Conservation (phyloP, 345 rosid species). For the Eucalyptus cloeziana region DNA sequence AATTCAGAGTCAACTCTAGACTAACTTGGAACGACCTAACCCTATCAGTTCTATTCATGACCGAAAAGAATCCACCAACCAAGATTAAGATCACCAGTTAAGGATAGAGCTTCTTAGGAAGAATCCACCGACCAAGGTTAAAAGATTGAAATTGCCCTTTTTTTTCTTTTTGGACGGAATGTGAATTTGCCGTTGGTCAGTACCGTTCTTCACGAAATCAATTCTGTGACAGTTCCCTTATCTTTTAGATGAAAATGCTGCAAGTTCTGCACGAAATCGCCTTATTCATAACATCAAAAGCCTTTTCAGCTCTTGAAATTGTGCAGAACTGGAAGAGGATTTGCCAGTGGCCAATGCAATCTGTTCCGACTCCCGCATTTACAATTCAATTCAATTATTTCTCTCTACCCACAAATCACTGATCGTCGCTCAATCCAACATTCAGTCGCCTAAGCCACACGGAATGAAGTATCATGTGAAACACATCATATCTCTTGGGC, state of each 20-base stretch:
- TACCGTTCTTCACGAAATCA: background rate
- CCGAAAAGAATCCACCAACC: too few species aligned
- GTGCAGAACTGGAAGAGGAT: too few species aligned
- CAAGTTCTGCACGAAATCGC: too few species aligned
- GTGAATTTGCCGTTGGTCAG: background rate
- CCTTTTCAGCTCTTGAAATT: too few species aligned
- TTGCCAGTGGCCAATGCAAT: too few species aligned
- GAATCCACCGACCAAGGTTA: background rate
- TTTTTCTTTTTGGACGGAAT: background rate
- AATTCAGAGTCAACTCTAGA: too few species aligned
- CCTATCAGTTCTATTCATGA: too few species aligned
- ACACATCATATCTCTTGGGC: conserved; percentile 74
- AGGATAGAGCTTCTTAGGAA: too few species aligned
- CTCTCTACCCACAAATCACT: background rate
- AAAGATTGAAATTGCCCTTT: background rate
- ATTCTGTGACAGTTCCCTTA: background rate
- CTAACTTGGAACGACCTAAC: too few species aligned
- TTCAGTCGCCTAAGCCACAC: conserved; percentile 81
- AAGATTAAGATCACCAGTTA: too few species aligned
- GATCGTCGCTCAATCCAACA: conserved; percentile 5
- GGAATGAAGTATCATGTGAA: conserved; percentile 92
- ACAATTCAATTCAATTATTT: background rate
- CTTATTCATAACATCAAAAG: too few species aligned
- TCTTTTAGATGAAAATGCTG: too few species aligned
- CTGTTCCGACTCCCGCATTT: background rate